These are phyloP conservation scores for Glomus cerebriforme DNA, from an alignment of 192 early-diverging fungal species.

Conservation along the genomic window DNA sequence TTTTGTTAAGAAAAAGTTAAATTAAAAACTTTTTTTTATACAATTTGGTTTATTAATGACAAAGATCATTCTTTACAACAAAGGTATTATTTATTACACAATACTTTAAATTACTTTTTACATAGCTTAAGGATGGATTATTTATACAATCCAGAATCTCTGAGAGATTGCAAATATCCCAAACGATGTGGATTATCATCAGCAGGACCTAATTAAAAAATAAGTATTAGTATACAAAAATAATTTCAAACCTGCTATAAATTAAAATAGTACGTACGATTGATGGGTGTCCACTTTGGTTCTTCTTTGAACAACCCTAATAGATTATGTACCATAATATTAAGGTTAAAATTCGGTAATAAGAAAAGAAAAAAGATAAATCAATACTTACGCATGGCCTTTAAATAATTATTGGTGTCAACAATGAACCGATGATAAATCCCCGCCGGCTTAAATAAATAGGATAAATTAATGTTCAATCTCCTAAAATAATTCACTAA, in stretches of 20 bases:
- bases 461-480: neutral
- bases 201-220: conserved; percentile 42
- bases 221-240: neutral
- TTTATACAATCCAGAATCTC: neutral
- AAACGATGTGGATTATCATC: conserved; percentile 59
- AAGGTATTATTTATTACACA: too few species aligned
- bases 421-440: conserved; percentile 97
- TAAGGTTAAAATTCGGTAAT: neutral
- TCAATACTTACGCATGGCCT: conserved; percentile 67
- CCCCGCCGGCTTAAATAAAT: conserved; percentile 70
- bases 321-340: neutral
- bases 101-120: neutral
- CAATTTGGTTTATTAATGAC: too few species aligned
- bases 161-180: conserved; percentile 49
- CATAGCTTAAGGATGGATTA: neutral
- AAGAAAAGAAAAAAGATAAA: too few species aligned
- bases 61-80: too few species aligned
- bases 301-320: conserved; percentile 70
- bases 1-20: too few species aligned
- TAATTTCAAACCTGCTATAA: neutral
- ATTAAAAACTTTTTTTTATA: too few species aligned
- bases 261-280: conserved; percentile 48
- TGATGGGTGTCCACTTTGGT: conserved; percentile 81
- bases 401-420: conserved; percentile 83
- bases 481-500: neutral